A percentile compares a stretch with the other conserved stretches of the same genome.
phyloP scores from a whole-genome alignment of 257 asterid species.

The Cordia subcordata region DNA sequence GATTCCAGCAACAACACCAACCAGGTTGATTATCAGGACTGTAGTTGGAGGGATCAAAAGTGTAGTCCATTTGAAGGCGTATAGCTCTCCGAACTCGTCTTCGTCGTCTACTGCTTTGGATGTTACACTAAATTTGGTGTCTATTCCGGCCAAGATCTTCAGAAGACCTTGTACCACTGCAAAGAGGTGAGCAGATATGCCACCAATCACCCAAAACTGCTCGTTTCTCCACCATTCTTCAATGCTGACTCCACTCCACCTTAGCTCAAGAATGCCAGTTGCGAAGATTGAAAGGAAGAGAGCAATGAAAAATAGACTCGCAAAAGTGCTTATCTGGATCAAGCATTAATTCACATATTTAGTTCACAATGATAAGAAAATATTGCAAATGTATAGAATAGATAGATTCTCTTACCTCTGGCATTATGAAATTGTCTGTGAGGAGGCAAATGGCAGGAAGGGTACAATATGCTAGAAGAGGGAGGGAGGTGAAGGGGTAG shows the following conservation, averaged over 20 bases:
- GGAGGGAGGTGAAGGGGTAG: slow-evolving; percentile 85
- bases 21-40: slow-evolving; percentile 66
- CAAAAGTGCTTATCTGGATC: slow-evolving; percentile 78
- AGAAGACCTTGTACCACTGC: slow-evolving; percentile 82
- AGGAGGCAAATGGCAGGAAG: slow-evolving; percentile 90
- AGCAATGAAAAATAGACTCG: slow-evolving; percentile 88
- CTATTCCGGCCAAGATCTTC: slow-evolving; percentile 79
- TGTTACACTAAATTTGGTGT: slow-evolving; percentile 87
- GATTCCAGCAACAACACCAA: slow-evolving; percentile 90
- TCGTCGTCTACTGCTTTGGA: slow-evolving; percentile 79
- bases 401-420: slow-evolving; percentile 50
- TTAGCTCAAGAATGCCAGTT: slow-evolving; percentile 81
- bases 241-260: slow-evolving; percentile 94
- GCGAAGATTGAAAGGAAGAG: slow-evolving; percentile 77
- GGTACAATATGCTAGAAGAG: slow-evolving; percentile 87
- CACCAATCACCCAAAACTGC: slow-evolving; percentile 98
- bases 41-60: slow-evolving; percentile 92
- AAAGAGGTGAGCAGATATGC: slow-evolving; percentile 83
- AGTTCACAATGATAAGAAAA: neutral
- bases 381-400: neutral
- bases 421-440: slow-evolving; percentile 90
- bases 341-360: slow-evolving; percentile 7
- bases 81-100: slow-evolving; percentile 67
- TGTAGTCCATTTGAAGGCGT: slow-evolving; percentile 91
- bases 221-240: slow-evolving; percentile 99